phyloP scores from a whole-genome alignment of 148 eudicot species.

The Salicornia ramosissima region DNA sequence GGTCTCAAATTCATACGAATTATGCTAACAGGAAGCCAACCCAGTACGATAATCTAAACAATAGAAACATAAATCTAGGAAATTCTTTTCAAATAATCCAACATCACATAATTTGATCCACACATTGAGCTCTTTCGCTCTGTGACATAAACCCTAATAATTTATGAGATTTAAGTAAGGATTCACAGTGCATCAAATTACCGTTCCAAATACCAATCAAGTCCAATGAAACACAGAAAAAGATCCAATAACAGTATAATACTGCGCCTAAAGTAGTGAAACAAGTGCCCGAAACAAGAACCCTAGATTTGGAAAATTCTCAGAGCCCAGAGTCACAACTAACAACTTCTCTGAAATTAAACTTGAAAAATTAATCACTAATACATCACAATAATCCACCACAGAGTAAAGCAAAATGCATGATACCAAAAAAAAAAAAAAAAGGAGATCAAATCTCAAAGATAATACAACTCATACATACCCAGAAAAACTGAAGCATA shows the following conservation, averaged over 20 bases:
- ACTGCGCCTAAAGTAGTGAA: no score
- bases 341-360: background rate
- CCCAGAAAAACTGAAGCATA: background rate
- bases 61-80: background rate
- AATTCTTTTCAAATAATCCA: background rate
- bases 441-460: no score
- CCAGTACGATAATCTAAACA: no score
- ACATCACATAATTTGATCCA: background rate
- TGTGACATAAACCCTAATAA: background rate
- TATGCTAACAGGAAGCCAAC: background rate
- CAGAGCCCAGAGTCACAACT: background rate
- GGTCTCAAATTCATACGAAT: background rate
- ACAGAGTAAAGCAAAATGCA: no score
- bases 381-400: background rate
- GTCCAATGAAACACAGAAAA: background rate
- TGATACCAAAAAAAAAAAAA: no score
- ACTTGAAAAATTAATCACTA: background rate
- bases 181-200: background rate
- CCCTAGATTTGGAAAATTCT: background rate
- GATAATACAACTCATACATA: no score
- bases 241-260: background rate
- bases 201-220: background rate
- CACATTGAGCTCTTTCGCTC: no score
- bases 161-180: background rate
- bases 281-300: no score